Percentiles rank a stretch among this genome's conserved stretches.
Evolutionary conservation across 1,284 basidiomycete genomes (phyloP).

Genomic region (Termitomyces sp.): DNA sequence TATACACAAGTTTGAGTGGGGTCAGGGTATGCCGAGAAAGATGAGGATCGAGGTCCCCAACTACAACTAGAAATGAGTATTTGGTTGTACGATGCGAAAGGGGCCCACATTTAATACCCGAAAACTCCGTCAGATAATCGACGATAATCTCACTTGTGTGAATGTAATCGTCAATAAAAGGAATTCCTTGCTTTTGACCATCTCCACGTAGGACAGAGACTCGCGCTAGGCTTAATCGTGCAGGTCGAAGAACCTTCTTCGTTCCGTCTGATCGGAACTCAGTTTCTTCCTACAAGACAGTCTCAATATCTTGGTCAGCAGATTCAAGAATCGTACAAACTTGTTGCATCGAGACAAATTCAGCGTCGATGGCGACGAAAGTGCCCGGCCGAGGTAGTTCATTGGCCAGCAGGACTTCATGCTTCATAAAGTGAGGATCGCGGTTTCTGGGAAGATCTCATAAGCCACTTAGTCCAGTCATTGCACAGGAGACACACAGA

Average conservation of each 20-base stretch:
- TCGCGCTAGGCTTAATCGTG: constrained; percentile 86
- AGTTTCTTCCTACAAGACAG: constrained; percentile 73
- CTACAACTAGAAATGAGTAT: constrained; percentile 35
- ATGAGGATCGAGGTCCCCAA: constrained; percentile 86
- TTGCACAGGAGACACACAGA: constrained; percentile 42
- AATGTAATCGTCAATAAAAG: constrained; percentile 98
- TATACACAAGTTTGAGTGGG: constrained; percentile 94
- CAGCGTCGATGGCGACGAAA: constrained; percentile 92
- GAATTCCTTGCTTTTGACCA: constrained; percentile 72
- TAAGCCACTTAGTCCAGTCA: not conserved
- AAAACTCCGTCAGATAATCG: constrained; percentile 96
- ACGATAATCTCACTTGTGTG: constrained; percentile 93
- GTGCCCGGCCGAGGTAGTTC: constrained; percentile 87
- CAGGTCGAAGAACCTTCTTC: constrained; percentile 88
- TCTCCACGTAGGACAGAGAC: constrained; percentile 92
- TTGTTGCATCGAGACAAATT: constrained; percentile 96
- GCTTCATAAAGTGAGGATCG: constrained; percentile 69
- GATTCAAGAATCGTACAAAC: constrained; percentile 29
- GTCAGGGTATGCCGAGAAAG: constrained; percentile 87
- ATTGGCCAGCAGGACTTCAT: constrained; percentile 64
- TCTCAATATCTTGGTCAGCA: not conserved
- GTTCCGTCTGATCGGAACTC: constrained; percentile 95
- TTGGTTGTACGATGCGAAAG: not conserved
- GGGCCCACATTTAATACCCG: constrained; percentile 83
- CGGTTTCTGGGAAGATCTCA: constrained; percentile 53